These are phyloP conservation scores for Aspergillus chevalieri DNA, from an alignment of 2,329 filamentous ascomycete genomes.

Conservation along the genomic window DNA sequence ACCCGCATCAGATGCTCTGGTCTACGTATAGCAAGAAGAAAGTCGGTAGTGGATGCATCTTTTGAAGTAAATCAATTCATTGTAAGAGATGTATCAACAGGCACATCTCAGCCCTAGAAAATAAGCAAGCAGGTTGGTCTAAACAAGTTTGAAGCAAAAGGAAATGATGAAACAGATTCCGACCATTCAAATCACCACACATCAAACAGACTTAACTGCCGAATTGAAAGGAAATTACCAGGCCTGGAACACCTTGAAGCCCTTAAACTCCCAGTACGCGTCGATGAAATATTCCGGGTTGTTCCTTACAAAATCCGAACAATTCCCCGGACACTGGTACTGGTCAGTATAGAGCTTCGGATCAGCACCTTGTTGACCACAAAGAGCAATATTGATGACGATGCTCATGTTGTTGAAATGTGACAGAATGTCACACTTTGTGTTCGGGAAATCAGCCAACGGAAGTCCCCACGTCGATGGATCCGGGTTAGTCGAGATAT, in stretches of 20 bases:
- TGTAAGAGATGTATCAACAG: too few relatives aligned
- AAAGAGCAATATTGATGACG: conserved; percentile 58
- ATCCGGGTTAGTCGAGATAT: background rate
- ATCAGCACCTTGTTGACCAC: conserved; percentile 45
- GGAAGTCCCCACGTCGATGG: background rate
- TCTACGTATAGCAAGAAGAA: too few relatives aligned
- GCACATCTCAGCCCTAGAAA: too few relatives aligned
- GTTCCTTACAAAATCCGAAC: background rate
- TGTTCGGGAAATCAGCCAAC: conserved; percentile 25
- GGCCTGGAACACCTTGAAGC: background rate
- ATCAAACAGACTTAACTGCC: too few relatives aligned
- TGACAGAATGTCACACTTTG: conserved; percentile 49
- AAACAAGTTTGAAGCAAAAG: too few relatives aligned
- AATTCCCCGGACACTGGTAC: conserved; percentile 37
- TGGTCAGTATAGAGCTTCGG: conserved; percentile 14
- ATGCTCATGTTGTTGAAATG: conserved; percentile 59
- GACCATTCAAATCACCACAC: too few relatives aligned
- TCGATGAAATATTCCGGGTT: background rate
- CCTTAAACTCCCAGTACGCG: background rate
- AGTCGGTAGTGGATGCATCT: too few relatives aligned
- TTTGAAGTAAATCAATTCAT: too few relatives aligned
- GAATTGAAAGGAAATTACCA: too few relatives aligned
- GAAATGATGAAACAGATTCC: too few relatives aligned
- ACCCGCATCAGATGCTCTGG: too few relatives aligned
- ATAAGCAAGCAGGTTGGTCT: too few relatives aligned